Base-by-base conservation (phyloP, 306 rosid species). In the Sindora glabra region DNA sequence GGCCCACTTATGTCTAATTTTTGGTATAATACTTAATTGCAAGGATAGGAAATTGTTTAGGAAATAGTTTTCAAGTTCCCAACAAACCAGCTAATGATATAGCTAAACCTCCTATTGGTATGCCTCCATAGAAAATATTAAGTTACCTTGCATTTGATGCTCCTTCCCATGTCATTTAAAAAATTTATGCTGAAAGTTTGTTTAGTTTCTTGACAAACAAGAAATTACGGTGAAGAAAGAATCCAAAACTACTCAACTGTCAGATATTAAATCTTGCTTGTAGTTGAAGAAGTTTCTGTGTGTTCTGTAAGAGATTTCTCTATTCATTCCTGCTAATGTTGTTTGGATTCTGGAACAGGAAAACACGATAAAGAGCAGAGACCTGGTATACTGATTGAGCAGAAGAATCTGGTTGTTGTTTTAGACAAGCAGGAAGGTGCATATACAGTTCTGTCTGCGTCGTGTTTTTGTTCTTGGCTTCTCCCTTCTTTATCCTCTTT, bases 41-140 rank as follows among this genome's bases (percentile, higher is more conserved):
- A 13, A 45, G 47, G 34, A 76, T 76, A 79, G 86, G 77, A 55
- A 57, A 49, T 52, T 76, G 77, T 62, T 32, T 59, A 27, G 50
- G 40, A 53, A 68, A 47, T 18, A 44, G 19, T 19, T 25, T 24
- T 58, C 70, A 6, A 10, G 40, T 60, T 25, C 71, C 79, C 14
- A 66, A 38, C 57, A 66, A 45, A 13, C 54, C 69, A 2, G 62
- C 46, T 60, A 21, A 5, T 18, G n/a, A n/a, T n/a, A 27, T 45
- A 26, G 59, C 57, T 47, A 45, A 45, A 38, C 46, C 66, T 53
- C 56, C 72, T 15, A 42, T 50, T 15, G 69, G 74, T 72, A 29
- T 73, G 34, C 19, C 17, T 10, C 23, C 50, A 41, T 24, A 14
- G 8, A 15, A 10, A 19, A n/a, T 24, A n/a, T n/a, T 14, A 49